phyloP scores from a whole-genome alignment of 257 asterid genomes.

The Rauvolfia tetraphylla region DNA sequence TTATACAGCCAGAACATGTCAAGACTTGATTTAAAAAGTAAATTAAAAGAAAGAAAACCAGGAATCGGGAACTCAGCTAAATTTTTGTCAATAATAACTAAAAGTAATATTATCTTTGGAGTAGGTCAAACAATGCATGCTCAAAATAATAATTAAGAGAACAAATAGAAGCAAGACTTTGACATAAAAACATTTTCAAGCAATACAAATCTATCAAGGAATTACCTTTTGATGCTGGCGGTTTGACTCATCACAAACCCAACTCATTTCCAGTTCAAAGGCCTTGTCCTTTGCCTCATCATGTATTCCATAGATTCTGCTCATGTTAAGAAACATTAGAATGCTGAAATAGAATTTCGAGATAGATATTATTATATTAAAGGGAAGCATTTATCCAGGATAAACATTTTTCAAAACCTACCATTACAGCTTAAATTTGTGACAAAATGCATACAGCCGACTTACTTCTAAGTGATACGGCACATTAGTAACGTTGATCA shows the following conservation, averaged over 20 bases:
- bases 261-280: conserved; percentile 91
- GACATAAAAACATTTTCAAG: conserved; percentile 2
- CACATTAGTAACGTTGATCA: not conserved
- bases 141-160: not conserved
- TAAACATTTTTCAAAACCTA: not conserved
- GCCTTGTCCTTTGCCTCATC: conserved; percentile 99
- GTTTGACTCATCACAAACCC: conserved; percentile 98
- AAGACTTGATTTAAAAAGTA: too few species aligned
- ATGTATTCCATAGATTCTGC: conserved; percentile 89
- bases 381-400: not conserved
- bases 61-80: not conserved
- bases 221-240: conserved; percentile 92
- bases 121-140: not conserved
- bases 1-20: not conserved
- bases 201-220: not conserved
- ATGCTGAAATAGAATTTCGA: not conserved
- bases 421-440: not conserved
- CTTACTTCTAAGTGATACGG: not conserved
- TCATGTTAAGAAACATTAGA: conserved; percentile 12
- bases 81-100: not conserved
- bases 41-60: too few species aligned
- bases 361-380: not conserved
- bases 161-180: not conserved
- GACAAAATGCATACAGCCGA: not conserved
- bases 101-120: not conserved